Percentiles rank a stretch among this genome's conserved stretches.
phyloP scores from a whole-genome alignment of 2,329 filamentous ascomycete genomes.

The Periconia digitata region DNA sequence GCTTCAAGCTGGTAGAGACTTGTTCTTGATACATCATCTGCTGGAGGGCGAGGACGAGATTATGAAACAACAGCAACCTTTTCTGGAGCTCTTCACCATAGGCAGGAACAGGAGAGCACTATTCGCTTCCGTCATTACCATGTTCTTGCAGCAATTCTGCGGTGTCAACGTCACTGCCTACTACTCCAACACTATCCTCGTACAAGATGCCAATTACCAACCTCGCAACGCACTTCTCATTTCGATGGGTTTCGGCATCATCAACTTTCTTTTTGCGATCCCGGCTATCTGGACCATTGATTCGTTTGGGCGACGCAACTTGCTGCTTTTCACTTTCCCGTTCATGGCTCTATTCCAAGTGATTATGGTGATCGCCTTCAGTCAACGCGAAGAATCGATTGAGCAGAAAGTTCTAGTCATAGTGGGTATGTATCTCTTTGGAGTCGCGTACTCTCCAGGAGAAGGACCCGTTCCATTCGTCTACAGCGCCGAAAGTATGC shows the following conservation, averaged over 20 bases:
- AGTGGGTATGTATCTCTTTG: slow-evolving; percentile 52
- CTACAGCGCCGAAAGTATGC: slow-evolving; percentile 63
- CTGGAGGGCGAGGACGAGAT: slow-evolving; percentile 39
- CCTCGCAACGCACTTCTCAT: slow-evolving; percentile 51
- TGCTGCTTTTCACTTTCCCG: slow-evolving; percentile 47
- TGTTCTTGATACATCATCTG: slow-evolving; percentile 46
- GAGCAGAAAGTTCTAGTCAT: slow-evolving; percentile 32
- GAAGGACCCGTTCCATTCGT: slow-evolving; percentile 28
- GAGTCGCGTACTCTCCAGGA: slow-evolving; percentile 44
- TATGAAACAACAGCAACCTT: slow-evolving; percentile 41
- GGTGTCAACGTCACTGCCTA: slow-evolving; percentile 54
- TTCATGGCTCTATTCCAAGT: slow-evolving; percentile 43
- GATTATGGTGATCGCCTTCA: slow-evolving; percentile 14
- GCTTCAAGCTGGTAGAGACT: slow-evolving; percentile 46
- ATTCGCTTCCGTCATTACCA: slow-evolving; percentile 74
- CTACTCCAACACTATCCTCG: slow-evolving; percentile 55
- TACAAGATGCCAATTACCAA: slow-evolving; percentile 47
- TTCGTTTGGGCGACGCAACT: slow-evolving; percentile 18
- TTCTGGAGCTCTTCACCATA: slow-evolving; percentile 65
- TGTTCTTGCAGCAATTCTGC: slow-evolving; percentile 69
- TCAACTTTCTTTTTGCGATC: slow-evolving; percentile 48
- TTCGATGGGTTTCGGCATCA: slow-evolving; percentile 60
- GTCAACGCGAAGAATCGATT: slow-evolving; percentile 8
- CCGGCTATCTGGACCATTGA: slow-evolving; percentile 47
- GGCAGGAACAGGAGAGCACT: slow-evolving; percentile 72